Evolutionary conservation across 208 protist genomes (phyloP).

Genomic region (Crithidia thermophila): DNA sequence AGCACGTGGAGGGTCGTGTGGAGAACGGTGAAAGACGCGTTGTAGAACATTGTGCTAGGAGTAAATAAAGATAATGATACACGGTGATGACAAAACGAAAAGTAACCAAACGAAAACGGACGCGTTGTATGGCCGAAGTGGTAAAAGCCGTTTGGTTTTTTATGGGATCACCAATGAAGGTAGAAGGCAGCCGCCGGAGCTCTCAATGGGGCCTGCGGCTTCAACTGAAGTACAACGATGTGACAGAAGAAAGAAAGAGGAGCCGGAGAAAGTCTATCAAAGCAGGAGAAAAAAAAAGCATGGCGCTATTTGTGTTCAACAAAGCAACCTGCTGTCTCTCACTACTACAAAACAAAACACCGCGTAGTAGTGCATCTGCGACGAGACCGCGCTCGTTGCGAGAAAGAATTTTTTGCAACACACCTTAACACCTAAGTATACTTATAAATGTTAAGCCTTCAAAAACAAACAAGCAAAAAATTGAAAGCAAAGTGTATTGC

Average conservation of each 20-base stretch:
- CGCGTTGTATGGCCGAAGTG: no score
- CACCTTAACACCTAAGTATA: no score
- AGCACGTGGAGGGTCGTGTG: slow-evolving; percentile 33
- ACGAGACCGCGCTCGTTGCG: no score
- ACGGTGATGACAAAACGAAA: slow-evolving; percentile 22
- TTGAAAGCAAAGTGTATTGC: no score
- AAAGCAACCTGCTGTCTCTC: neutral
- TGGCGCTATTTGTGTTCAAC: neutral
- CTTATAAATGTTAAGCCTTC: no score
- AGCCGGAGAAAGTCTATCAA: neutral
- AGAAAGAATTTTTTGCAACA: no score
- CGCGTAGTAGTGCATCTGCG: no score
- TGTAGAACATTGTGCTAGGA: slow-evolving; percentile 10
- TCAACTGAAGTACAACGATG: slow-evolving; percentile 2
- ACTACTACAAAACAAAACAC: neutral
- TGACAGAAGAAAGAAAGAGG: neutral
- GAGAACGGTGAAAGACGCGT: slow-evolving; percentile 15
- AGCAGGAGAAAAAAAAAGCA: no score
- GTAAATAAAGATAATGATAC: slow-evolving; percentile 17
- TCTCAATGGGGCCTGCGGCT: no score
- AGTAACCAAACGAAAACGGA: slow-evolving; percentile 1
- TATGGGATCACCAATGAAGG: slow-evolving; percentile 1
- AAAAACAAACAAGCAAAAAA: no score
- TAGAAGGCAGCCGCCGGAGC: neutral
- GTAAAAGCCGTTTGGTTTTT: neutral